A percentile compares a stretch with the other conserved stretches of the same genome.
Evolutionary conservation across 2,329 filamentous ascomycete genomes (phyloP).

Genomic region (Cladosporium phlei): DNA sequence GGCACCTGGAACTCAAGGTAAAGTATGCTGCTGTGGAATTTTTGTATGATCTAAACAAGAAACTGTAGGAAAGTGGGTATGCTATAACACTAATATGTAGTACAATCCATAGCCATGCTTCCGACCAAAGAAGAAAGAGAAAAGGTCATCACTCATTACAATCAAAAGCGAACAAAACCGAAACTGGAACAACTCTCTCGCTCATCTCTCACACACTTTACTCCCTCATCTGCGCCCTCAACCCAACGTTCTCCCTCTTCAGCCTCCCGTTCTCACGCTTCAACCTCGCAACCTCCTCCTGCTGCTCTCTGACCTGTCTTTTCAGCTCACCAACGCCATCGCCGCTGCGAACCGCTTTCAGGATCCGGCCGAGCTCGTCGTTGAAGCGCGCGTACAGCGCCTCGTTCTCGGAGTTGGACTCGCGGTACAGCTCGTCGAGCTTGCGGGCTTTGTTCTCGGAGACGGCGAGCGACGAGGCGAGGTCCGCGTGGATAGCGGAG

Average conservation of each 20-base stretch:
- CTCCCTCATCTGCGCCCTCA: slow-evolving; percentile 47
- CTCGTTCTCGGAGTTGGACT: slow-evolving; percentile 86
- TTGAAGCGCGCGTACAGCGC: slow-evolving; percentile 89
- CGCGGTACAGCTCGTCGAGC: slow-evolving; percentile 83
- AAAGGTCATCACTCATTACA: not conserved
- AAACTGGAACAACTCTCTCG: not conserved
- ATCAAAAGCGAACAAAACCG: not conserved
- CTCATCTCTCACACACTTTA: slow-evolving; percentile 4
- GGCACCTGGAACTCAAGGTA: no score
- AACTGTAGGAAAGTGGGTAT: no score
- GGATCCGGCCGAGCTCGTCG: slow-evolving; percentile 77
- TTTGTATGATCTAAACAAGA: no score
- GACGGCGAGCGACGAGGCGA: slow-evolving; percentile 64
- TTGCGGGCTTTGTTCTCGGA: slow-evolving; percentile 74
- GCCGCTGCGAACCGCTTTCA: slow-evolving; percentile 67
- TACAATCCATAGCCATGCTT: no score
- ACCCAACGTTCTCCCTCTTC: slow-evolving; percentile 73
- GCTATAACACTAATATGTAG: no score
- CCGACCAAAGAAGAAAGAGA: no score
- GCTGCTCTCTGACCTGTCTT: slow-evolving; percentile 62
- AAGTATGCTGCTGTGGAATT: no score
- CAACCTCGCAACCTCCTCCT: slow-evolving; percentile 70
- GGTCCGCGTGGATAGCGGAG: slow-evolving; percentile 61
- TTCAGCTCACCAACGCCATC: slow-evolving; percentile 77
- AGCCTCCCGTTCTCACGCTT: slow-evolving; percentile 83